Conservation (phyloP, 1,284 basidiomycete species). For the Boletellus deceptivus region DNA sequence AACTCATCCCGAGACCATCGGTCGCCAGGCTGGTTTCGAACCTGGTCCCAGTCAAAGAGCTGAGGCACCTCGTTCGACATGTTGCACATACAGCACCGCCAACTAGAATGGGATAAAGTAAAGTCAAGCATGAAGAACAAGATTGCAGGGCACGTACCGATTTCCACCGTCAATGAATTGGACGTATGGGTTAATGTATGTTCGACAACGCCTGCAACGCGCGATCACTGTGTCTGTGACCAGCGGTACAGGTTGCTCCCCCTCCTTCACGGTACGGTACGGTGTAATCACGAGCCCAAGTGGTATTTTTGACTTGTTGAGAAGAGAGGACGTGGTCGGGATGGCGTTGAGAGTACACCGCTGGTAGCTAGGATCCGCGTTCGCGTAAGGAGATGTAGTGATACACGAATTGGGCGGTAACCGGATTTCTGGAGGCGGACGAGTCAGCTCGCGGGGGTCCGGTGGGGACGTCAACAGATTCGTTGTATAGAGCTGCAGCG, state of each 20-base stretch:
- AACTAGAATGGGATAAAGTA: constrained; percentile 44
- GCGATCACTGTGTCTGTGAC: constrained; percentile 96
- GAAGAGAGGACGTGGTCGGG: constrained; percentile 88
- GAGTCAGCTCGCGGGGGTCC: constrained; percentile 80
- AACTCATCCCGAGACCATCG: constrained; percentile 93
- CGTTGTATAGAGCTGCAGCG: constrained; percentile 73
- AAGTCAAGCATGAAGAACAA: background rate
- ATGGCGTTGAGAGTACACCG: constrained; percentile 90
- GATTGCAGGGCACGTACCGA: constrained; percentile 47
- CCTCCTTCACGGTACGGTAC: constrained; percentile 79
- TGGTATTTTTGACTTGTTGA: constrained; percentile 93
- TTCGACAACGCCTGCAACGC: constrained; percentile 93
- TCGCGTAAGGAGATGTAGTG: constrained; percentile 76
- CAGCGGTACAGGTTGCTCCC: constrained; percentile 81
- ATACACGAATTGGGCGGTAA: constrained; percentile 83
- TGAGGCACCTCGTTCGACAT: constrained; percentile 99
- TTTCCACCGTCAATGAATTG: constrained; percentile 98
- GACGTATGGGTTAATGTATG: constrained; percentile 99
- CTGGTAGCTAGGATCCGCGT: constrained; percentile 91
- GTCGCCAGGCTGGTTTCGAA: constrained; percentile 91
- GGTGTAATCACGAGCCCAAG: constrained; percentile 90
- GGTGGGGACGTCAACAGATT: constrained; percentile 90
- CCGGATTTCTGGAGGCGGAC: constrained; percentile 85
- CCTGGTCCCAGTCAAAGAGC: constrained; percentile 97
- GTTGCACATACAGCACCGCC: constrained; percentile 99